These are phyloP conservation scores for Hymenoscyphus fructigenus DNA, from an alignment of 2,329 filamentous ascomycete species.

Conservation along the genomic window DNA sequence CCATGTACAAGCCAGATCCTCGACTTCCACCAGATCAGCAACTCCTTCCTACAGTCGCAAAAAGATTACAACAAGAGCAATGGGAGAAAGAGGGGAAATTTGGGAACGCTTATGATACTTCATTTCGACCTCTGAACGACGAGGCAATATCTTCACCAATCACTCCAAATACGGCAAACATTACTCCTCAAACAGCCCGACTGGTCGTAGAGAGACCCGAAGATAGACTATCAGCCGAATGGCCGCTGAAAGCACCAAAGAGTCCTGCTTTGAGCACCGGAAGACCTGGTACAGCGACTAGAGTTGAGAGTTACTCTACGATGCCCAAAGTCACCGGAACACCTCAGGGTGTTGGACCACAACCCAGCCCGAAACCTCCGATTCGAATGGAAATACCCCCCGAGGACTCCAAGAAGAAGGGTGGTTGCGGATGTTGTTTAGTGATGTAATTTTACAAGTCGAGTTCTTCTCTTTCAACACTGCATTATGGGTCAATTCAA, in stretches of 20 bases:
- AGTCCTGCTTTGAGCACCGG: conserved; percentile 49
- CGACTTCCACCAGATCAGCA: conserved; percentile 93
- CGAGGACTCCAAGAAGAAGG: conserved; percentile 49
- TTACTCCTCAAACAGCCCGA: conserved; percentile 29
- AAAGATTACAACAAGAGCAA: conserved; percentile 86
- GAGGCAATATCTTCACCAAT: conserved; percentile 46
- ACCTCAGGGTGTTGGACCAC: conserved; percentile 34
- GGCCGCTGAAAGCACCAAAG: conserved; percentile 55
- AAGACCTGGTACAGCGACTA: conserved; percentile 43
- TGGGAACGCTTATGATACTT: conserved; percentile 80
- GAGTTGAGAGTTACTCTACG: conserved; percentile 49
- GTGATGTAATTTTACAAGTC: conserved; percentile 44
- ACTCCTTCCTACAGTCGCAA: conserved; percentile 89
- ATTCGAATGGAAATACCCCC: conserved; percentile 54
- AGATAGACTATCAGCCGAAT: conserved; percentile 46
- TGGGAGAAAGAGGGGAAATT: conserved; percentile 92
- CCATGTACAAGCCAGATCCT: conserved; percentile 94
- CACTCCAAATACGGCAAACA: conserved; percentile 32
- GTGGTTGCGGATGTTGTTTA: conserved; percentile 49
- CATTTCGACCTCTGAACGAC: conserved; percentile 80
- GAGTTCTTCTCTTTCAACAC: background rate
- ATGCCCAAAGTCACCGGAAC: conserved; percentile 40
- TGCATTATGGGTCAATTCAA: background rate
- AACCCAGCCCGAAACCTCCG: conserved; percentile 39
- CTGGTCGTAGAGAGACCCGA: background rate